Evolutionary conservation across 768 basidiomycete genomes (phyloP), one percentile per base, ranked within the genome.

Genomic region (Artomyces pyxidatus): DNA sequence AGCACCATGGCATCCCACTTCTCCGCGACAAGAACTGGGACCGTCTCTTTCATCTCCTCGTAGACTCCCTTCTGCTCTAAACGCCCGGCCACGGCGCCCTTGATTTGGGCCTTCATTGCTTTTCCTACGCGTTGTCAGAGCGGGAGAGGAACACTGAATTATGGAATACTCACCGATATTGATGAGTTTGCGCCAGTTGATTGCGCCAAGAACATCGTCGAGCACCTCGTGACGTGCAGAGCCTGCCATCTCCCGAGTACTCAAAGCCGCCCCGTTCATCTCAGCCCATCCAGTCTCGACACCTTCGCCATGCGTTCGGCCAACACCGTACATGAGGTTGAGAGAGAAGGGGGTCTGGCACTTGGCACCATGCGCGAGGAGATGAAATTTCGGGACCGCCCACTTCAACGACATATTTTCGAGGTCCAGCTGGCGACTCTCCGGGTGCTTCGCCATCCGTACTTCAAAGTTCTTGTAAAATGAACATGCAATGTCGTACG

Each of bases 281-380:
- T 46, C 22, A 9, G 57, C 27, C 57, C 59, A 60, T 3, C 37
- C 45, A 2, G 58, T 26, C 39, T 61, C 59, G 4, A 58, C 47
- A 11, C 35, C 48, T 39, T 61, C 59, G 2, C 60, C 59, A 42
- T 58, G 49, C 10, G 48, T 49, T 5, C 45, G 32, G 8, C 57
- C 60, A 30, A 48, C 48, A 3, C 53, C 47, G 1, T 25, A 14
- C 11, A 26, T 25, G 37, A 41, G 54, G 17, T 50, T 48, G 25
- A 61, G 37, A 7, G 53, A 58, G 38, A 49, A 59, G 2, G 46
- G 22, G 22, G 39, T 19, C 35, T 54, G 52, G 40, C 59, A 61
- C 2, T 49, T 37, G 8, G 43, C 35, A 3, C 49, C 47, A 43
- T 61, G 59, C 9, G 47, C 59, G 12, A 35, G 16, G 7, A 55